Evolutionary conservation across 768 basidiomycete genomes (phyloP).

Genomic region (Mycena filopes): DNA sequence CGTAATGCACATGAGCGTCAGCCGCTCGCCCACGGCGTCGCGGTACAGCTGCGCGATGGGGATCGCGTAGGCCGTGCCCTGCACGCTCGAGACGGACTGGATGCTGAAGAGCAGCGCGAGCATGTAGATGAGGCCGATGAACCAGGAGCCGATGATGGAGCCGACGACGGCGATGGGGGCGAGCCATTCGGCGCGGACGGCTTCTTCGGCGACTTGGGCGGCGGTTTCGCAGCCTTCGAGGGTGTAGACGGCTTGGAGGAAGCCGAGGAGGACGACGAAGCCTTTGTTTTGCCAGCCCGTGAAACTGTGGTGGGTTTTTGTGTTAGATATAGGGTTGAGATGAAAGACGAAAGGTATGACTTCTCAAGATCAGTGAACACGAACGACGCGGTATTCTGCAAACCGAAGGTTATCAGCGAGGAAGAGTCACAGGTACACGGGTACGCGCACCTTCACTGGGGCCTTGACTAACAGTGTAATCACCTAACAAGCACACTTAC

Average conservation of each 20-base stretch:
- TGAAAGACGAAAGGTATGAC: constrained; percentile 38
- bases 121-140: constrained; percentile 67
- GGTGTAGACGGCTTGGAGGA: constrained; percentile 69
- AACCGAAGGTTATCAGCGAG: background rate
- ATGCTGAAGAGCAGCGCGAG: constrained; percentile 68
- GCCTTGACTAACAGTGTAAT: constrained; percentile 67
- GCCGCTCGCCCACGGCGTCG: constrained; percentile 59
- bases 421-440: background rate
- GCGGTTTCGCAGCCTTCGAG: constrained; percentile 72
- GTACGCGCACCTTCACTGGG: constrained; percentile 55
- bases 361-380: constrained; percentile 69
- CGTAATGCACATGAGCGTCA: constrained; percentile 62
- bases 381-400: constrained; percentile 60
- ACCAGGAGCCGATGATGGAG: constrained; percentile 66
- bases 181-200: constrained; percentile 63
- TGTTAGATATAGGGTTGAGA: background rate
- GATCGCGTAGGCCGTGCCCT: constrained; percentile 62
- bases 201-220: constrained; percentile 73
- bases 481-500: constrained; percentile 33
- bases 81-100: constrained; percentile 61
- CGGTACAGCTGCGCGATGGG: constrained; percentile 69
- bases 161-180: constrained; percentile 68
- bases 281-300: constrained; percentile 65
- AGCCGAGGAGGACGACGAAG: constrained; percentile 68
- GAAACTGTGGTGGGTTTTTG: constrained; percentile 47